Conservation (phyloP, 768 basidiomycete species). For the Tubosaeta sp. region DNA sequence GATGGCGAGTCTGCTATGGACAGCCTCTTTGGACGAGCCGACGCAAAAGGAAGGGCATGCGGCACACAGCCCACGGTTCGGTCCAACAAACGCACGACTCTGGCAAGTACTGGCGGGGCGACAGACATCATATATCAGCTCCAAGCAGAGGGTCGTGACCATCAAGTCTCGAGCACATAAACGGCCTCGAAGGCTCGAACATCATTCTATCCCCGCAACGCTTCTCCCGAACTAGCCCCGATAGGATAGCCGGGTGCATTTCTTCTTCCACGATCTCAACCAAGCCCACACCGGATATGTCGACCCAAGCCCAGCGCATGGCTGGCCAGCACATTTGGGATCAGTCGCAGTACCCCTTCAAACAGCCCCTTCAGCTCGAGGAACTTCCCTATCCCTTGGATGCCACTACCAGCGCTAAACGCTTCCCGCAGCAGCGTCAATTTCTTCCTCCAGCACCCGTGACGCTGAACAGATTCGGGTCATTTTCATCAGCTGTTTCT, state of each 20-base stretch:
- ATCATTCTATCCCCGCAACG: neutral
- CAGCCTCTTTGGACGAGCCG: neutral
- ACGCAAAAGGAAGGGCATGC: neutral
- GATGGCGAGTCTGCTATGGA: neutral
- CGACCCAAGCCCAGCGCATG: slow-evolving; percentile 16
- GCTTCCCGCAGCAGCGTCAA: slow-evolving; percentile 12
- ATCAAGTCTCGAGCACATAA: neutral
- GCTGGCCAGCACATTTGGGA: slow-evolving; percentile 16
- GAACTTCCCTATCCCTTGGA: slow-evolving; percentile 22
- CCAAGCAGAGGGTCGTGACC: neutral
- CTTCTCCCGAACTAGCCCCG: slow-evolving; percentile 2
- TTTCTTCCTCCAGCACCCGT: neutral
- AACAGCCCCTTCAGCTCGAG: slow-evolving; percentile 26
- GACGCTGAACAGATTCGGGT: slow-evolving; percentile 5
- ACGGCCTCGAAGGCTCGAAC: neutral
- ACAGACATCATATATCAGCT: neutral
- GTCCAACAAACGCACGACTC: too few relatives aligned
- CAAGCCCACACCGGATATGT: slow-evolving; percentile 15
- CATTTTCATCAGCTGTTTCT: slow-evolving; percentile 13
- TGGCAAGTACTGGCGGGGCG: too few relatives aligned
- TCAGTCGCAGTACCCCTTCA: slow-evolving; percentile 10
- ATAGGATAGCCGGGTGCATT: neutral
- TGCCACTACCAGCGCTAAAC: neutral
- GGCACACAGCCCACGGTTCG: neutral
- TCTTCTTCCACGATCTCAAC: neutral